Conservation (phyloP, 139 green algal genomes). For the Asterochloris erici region DNA sequence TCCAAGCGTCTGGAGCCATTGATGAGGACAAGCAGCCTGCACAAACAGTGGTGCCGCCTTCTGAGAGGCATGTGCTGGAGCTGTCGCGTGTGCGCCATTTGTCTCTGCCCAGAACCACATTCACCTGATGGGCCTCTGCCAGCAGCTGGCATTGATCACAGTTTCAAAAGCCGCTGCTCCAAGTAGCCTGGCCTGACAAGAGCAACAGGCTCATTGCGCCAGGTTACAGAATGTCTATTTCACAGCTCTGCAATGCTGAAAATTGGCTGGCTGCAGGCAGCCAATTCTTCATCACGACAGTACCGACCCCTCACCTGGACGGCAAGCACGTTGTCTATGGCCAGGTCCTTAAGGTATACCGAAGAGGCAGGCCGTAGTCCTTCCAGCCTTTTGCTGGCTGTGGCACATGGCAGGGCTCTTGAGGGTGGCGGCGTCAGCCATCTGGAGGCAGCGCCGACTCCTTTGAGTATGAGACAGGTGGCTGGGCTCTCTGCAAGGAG, state of each 20-base stretch:
- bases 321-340: slow-evolving; percentile 71
- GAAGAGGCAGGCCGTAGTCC: neutral
- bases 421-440: neutral
- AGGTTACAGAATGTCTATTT: neutral
- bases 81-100: neutral
- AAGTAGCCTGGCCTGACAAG: neutral
- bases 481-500: too few species aligned
- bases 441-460: too few species aligned
- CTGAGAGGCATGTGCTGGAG: neutral
- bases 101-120: neutral
- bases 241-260: neutral
- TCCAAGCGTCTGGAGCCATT: neutral
- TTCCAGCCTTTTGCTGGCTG: neutral
- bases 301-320: slow-evolving; percentile 54
- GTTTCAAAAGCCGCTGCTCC: neutral
- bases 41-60: neutral
- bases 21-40: too few species aligned
- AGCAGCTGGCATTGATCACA: neutral
- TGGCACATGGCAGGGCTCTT: neutral
- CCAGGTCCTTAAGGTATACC: slow-evolving; percentile 34
- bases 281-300: slow-evolving; percentile 45
- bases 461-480: too few species aligned
- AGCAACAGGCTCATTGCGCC: neutral
- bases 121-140: neutral
- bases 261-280: neutral